Base-by-base conservation (phyloP, 495 filamentous ascomycete species). In the Jackrogersella minutella region DNA sequence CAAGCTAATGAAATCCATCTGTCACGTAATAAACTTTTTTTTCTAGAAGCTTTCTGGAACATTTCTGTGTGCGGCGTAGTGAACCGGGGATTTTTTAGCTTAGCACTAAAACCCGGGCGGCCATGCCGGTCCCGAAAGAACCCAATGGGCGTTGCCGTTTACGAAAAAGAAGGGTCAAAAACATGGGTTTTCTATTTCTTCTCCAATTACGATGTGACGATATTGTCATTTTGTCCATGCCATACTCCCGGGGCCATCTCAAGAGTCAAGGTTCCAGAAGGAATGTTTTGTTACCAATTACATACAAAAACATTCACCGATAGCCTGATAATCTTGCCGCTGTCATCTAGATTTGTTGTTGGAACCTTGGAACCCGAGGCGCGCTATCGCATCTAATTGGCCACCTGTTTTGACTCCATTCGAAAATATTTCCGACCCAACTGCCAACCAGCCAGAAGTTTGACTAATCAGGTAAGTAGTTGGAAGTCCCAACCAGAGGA, bases 21-120 rank as follows among this genome's bases (percentile, higher is more conserved):
- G 47, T 62, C 24, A 37, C 52, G 22, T 33, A 54, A 63, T 58
- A 28, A 53, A 9, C 37, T 31, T 54, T 24, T 54, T 24, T 41
- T 73, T 74, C 72, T 60, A 51, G 62, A 70, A 70, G 0, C 13
- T 28, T 70, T 70, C 68, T 64, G 54, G 72, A 74, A 69, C 33
- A 40, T 66, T 74, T 70, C 69, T 50, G 1, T 22, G 26, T 61
- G 19, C 34, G 41, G 53, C 37, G 41, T 47, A 58, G 66, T 58
- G 34, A 44, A 40, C 41, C 49, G 22, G 14, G 39, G 47, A 22
- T 53, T 33, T 63, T 33, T 68, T 60, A 63, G 59, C 36, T 49
- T n/a, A 30, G 8, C 5, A 17, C 16, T 16, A 49, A 14, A 3
- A 31, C 33, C 50, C 55, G 55, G 60, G 53, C 72, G 72, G 72